Conservation (phyloP, 2,329 filamentous ascomycete genomes). For the Diaporthe capsici region DNA sequence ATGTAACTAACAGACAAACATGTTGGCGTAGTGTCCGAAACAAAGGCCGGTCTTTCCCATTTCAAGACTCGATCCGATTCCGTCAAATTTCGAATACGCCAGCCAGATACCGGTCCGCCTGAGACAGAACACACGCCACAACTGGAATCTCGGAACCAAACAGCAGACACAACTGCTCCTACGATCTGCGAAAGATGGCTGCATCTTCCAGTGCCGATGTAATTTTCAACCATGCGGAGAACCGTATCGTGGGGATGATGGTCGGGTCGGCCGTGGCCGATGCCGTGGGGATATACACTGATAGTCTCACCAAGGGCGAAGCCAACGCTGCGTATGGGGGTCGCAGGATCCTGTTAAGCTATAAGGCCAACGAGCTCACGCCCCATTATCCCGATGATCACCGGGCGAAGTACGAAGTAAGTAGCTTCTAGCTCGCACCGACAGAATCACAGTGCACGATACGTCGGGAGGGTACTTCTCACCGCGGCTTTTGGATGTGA, state of each 20-base stretch:
- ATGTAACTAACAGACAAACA: background rate
- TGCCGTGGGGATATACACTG: background rate
- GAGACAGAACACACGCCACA: background rate
- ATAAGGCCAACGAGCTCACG: background rate
- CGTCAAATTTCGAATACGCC: background rate
- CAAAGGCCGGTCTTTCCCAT: background rate
- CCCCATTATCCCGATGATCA: background rate
- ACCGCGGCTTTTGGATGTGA: background rate
- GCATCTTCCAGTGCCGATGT: background rate
- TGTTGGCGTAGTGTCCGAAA: too few relatives aligned
- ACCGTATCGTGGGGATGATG: constrained; percentile 27
- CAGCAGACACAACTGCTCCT: background rate
- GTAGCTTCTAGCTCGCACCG: background rate
- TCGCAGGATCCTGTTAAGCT: background rate
- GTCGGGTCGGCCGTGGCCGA: constrained; percentile 12
- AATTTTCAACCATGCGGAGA: background rate
- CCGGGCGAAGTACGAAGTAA: background rate
- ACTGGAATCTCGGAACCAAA: too few relatives aligned
- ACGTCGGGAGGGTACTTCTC: background rate
- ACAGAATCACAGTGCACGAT: background rate
- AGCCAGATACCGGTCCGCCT: background rate
- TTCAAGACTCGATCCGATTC: background rate
- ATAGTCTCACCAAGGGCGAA: background rate
- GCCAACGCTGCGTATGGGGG: background rate
- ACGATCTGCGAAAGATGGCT: background rate